These are phyloP conservation scores for Taiozyma sp. DNA, from an alignment of 1,139 yeast genomes.

Conservation along the genomic window DNA sequence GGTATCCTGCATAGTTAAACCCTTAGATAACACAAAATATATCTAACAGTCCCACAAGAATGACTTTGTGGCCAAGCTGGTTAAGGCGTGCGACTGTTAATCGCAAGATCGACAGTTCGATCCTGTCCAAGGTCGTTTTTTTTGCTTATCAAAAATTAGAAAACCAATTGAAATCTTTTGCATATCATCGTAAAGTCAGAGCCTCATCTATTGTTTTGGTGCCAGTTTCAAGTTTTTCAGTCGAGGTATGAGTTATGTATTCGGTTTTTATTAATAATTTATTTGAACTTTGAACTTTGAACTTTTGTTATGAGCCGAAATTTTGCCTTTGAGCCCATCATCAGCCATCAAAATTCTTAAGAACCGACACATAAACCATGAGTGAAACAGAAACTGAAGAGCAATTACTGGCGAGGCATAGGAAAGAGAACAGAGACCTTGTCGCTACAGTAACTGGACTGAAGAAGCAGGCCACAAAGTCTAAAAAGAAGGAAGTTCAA, in stretches of 20 bases:
- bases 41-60: too few relatives aligned
- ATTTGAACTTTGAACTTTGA: neutral
- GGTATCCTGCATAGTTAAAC: too few relatives aligned
- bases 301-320: neutral
- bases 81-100: conserved; percentile 29
- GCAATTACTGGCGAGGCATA: conserved; percentile 56
- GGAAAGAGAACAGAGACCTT: conserved; percentile 64
- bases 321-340: neutral
- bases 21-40: too few relatives aligned
- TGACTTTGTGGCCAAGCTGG: conserved; percentile 29
- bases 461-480: conserved; percentile 81
- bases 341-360: neutral
- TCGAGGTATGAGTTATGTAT: too few relatives aligned
- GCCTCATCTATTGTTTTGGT: neutral
- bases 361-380: conserved; percentile 1
- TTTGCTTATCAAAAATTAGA: neutral
- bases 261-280: too few relatives aligned
- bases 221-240: neutral
- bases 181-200: too few relatives aligned
- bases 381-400: conserved; percentile 39
- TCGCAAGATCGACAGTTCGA: conserved; percentile 28
- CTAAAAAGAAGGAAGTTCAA: conserved; percentile 58
- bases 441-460: conserved; percentile 64
- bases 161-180: too few relatives aligned
- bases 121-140: conserved; percentile 27